Evolutionary conservation across 208 protist species (phyloP).

Genomic region (Wallacemonas collosoma): DNA sequence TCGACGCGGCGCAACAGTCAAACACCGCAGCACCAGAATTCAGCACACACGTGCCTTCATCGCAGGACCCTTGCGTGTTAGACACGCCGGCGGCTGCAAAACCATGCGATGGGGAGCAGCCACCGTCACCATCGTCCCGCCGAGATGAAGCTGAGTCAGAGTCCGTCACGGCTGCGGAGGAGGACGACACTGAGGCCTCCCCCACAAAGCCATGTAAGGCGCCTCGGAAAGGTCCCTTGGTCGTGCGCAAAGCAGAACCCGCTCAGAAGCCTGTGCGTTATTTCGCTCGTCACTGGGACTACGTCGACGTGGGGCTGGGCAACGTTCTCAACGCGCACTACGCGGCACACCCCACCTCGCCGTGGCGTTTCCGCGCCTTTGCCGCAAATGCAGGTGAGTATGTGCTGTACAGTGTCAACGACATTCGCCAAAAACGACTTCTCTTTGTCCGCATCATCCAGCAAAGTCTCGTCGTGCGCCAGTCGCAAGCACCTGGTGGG

Average conservation of each 20-base stretch:
- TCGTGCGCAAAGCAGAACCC: neutral
- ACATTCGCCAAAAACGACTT: slow-evolving; percentile 34
- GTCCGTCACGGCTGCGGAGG: no score
- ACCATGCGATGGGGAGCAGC: no score
- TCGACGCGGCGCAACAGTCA: neutral
- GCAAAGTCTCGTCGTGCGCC: slow-evolving; percentile 49
- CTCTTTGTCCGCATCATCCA: slow-evolving; percentile 67
- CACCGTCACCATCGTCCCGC: no score
- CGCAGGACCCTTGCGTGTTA: no score
- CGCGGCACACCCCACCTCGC: slow-evolving; percentile 27
- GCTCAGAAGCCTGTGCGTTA: slow-evolving; percentile 37
- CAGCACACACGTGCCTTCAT: no score
- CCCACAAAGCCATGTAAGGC: neutral
- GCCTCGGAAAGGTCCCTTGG: slow-evolving; percentile 10
- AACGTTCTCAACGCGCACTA: slow-evolving; percentile 61
- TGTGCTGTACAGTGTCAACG: slow-evolving; percentile 55
- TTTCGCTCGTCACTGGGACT: slow-evolving; percentile 54
- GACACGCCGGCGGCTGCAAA: no score
- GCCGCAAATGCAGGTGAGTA: slow-evolving; percentile 64
- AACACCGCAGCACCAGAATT: no score
- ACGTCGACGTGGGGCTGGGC: slow-evolving; percentile 55
- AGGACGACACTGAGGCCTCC: neutral
- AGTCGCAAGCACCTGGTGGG: slow-evolving; percentile 22
- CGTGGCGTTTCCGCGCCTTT: slow-evolving; percentile 57
- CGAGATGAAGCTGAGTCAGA: no score